phyloP scores from a whole-genome alignment of 352 stramenopile species.

The Pythium apleroticum region DNA sequence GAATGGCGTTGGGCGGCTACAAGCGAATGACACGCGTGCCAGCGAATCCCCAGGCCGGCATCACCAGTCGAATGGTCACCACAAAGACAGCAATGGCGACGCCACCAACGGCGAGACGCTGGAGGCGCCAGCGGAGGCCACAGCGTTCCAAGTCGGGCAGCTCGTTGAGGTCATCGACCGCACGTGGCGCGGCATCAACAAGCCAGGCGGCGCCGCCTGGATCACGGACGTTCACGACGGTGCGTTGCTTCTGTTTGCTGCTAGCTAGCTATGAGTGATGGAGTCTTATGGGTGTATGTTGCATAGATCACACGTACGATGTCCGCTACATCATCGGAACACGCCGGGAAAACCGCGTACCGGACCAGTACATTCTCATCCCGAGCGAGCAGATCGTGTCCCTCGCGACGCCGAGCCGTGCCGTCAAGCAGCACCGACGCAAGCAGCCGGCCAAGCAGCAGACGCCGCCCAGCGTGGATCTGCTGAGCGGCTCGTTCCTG shows the following conservation, averaged over 20 bases:
- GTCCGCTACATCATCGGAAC: conserved; percentile 41
- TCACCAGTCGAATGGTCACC: background rate
- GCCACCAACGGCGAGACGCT: conserved; percentile 20
- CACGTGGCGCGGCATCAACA: conserved; percentile 92
- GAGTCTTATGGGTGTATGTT: too few species aligned
- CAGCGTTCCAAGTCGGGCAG: conserved; percentile 52
- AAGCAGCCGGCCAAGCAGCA: conserved; percentile 19
- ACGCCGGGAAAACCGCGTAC: conserved; percentile 24
- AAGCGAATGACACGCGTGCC: background rate
- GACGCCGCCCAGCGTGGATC: conserved; percentile 30
- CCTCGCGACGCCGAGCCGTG: conserved; percentile 17
- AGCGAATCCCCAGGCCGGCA: background rate
- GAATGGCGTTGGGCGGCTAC: conserved; percentile 4
- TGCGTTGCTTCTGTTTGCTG: conserved; percentile 17
- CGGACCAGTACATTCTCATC: conserved; percentile 29
- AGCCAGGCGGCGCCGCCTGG: conserved; percentile 82
- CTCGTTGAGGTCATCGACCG: conserved; percentile 86
- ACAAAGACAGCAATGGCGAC: background rate
- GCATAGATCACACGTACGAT: conserved; percentile 34
- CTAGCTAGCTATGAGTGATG: too few species aligned
- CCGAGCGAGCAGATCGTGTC: conserved; percentile 27
- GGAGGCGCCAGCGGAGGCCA: conserved; percentile 21
- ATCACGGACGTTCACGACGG: conserved; percentile 64
- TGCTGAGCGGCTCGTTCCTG: conserved; percentile 6
- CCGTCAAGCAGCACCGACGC: conserved; percentile 29